phyloP scores from a whole-genome alignment of 1,139 yeast genomes.

The Lodderomyces beijingensis region DNA sequence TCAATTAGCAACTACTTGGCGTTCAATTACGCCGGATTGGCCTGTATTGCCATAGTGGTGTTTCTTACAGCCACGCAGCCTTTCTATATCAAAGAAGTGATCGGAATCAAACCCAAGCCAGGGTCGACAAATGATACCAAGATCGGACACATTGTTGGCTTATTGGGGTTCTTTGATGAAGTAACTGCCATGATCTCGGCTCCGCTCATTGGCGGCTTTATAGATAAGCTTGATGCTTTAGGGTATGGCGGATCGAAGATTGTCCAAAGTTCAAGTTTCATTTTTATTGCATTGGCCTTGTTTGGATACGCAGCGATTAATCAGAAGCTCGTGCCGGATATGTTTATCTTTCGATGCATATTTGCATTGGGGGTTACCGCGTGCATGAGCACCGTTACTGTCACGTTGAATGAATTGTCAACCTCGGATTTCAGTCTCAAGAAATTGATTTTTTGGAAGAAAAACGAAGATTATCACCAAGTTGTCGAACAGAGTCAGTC shows the following conservation, averaged over 20 bases:
- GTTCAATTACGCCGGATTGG: slow-evolving; percentile 37
- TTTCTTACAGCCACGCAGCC: slow-evolving; percentile 67
- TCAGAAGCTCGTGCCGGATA: slow-evolving; percentile 35
- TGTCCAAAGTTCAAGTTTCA: slow-evolving; percentile 46
- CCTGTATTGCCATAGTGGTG: slow-evolving; percentile 59
- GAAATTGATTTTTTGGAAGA: slow-evolving; percentile 22
- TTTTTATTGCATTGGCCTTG: slow-evolving; percentile 44
- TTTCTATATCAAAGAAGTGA: slow-evolving; percentile 55
- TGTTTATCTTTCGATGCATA: slow-evolving; percentile 47
- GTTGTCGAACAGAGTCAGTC: not conserved
- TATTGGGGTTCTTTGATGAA: slow-evolving; percentile 63
- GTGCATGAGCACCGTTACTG: slow-evolving; percentile 48
- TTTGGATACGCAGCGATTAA: slow-evolving; percentile 42
- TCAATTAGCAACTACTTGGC: slow-evolving; percentile 19
- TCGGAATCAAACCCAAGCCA: slow-evolving; percentile 30
- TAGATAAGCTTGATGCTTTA: slow-evolving; percentile 39
- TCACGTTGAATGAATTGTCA: slow-evolving; percentile 50
- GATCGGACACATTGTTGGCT: slow-evolving; percentile 57
- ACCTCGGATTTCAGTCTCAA: slow-evolving; percentile 39
- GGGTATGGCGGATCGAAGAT: slow-evolving; percentile 47
- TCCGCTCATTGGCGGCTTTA: slow-evolving; percentile 61
- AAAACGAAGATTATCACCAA: not conserved
- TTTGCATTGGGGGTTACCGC: slow-evolving; percentile 60
- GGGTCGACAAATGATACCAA: slow-evolving; percentile 20
- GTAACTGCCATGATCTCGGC: slow-evolving; percentile 49